Base-by-base conservation (phyloP, 106 monocot species). In the Dendrobium officinale region DNA sequence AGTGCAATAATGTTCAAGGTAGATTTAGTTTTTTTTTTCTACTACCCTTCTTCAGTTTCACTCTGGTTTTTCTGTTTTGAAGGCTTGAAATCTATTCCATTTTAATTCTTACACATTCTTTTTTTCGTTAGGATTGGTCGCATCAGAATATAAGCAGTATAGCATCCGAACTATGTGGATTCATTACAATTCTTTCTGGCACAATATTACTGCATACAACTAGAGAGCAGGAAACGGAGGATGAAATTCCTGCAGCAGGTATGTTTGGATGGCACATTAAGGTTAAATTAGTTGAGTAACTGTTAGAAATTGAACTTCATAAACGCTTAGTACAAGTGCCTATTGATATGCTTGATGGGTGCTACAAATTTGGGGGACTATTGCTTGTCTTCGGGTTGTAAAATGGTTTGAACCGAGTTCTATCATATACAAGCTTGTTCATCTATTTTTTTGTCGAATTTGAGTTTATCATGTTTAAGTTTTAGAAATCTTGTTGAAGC, bases 1-100 rank as follows among this genome's bases (percentile, higher is more conserved):
- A 93, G 93, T 81, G 91, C 93, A 26, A 96, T 96, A 77, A 93
- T 96, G 95, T 96, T 96, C 87, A 93, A 89, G 95, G 95, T 91
- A 93, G 3, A 26, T 48, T 24, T 9, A 48, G 17, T 68, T 68
- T 15, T 27, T 33, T 9, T 70, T 70, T 27, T 16, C 70, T 10
- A 31, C 37, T 31, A 70, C 7, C 0, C 15, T 61, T 22, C 6
- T 61, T 61, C 61, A 22, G 61, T 61, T 22, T 61, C 2, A 22
- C 19, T 19, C 61, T 61, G 22, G 13, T 56, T 3, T 19, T 56
- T 56, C 56, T 56, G 17, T 56, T 56, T 56, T 56, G 56, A 56
- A 19, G 56, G 56, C 3, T 56, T 56, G 56, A 56, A 56, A 17
- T 61, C 22, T 22, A 61, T 61, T 5, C 61, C n/a, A 61, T 4